A percentile compares a stretch with the other conserved stretches of the same genome.
These are phyloP conservation scores for Seminavis robusta DNA, from an alignment of 108 stramenopile species.

Conservation along the genomic window DNA sequence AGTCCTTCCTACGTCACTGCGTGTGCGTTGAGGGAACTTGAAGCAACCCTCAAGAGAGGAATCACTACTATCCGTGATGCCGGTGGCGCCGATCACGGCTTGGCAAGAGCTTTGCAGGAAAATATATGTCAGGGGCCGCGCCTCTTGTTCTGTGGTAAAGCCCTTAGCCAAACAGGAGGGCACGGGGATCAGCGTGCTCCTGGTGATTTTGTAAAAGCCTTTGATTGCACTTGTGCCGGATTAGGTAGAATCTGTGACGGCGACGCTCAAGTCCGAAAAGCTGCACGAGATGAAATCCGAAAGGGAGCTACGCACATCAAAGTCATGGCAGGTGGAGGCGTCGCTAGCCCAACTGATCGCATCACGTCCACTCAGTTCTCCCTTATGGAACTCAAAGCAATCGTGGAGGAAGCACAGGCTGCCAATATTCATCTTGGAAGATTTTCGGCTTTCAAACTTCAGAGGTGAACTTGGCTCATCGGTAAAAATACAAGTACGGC, in stretches of 20 bases:
- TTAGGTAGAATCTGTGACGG: conserved; percentile 7
- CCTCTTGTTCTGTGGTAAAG: neutral
- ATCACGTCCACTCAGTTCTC: conserved; percentile 13
- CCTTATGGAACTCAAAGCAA: conserved; percentile 4
- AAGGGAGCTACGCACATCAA: conserved; percentile 14
- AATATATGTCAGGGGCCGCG: neutral
- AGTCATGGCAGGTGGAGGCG: conserved; percentile 18
- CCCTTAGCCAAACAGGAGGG: neutral
- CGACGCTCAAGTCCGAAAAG: conserved; percentile 1
- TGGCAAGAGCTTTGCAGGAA: neutral
- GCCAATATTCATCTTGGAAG: conserved; percentile 9
- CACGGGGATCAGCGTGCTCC: neutral
- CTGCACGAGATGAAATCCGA: conserved; percentile 11
- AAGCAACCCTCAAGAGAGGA: neutral
- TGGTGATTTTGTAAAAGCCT: neutral
- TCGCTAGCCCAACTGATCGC: conserved; percentile 4
- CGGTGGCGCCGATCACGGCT: neutral
- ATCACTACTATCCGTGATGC: neutral
- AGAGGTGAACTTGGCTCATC: too few relatives aligned
- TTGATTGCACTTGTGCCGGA: conserved; percentile 7
- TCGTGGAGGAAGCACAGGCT: conserved; percentile 6
- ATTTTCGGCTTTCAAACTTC: too few relatives aligned
- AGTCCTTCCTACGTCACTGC: neutral
- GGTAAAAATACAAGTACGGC: too few relatives aligned
- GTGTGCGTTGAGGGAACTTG: neutral